Conservation (phyloP, 768 basidiomycete genomes). For the Amanita polypyramis region DNA sequence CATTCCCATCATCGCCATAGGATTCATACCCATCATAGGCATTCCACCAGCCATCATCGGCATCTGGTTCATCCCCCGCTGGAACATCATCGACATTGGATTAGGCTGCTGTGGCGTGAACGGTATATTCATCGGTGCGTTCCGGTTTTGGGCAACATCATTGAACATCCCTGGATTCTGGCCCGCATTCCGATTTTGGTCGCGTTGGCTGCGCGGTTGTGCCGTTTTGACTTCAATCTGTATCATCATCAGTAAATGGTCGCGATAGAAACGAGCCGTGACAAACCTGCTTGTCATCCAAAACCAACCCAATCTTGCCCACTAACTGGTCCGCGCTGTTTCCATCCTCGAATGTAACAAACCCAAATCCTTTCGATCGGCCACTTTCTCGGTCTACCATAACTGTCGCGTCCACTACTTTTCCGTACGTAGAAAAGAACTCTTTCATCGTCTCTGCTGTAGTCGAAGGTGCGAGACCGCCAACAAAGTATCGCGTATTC, state of each 20-base stretch:
- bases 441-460: slow-evolving; percentile 61
- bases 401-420: slow-evolving; percentile 74
- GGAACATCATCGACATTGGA: slow-evolving; percentile 48
- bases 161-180: slow-evolving; percentile 4
- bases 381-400: slow-evolving; percentile 76
- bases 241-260: not conserved
- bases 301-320: slow-evolving; percentile 50
- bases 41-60: slow-evolving; percentile 29
- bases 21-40: slow-evolving; percentile 34
- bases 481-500: slow-evolving; percentile 76
- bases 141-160: not conserved
- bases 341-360: slow-evolving; percentile 69
- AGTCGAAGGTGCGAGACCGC: slow-evolving; percentile 58
- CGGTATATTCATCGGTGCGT: slow-evolving; percentile 14
- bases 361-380: slow-evolving; percentile 76
- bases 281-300: slow-evolving; percentile 71
- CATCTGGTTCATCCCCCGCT: slow-evolving; percentile 38
- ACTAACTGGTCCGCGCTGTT: slow-evolving; percentile 58
- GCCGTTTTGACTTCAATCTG: slow-evolving; percentile 82
- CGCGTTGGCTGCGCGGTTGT: slow-evolving; percentile 58
- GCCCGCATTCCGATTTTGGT: slow-evolving; percentile 32
- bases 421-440: slow-evolving; percentile 67
- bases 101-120: slow-evolving; percentile 25
- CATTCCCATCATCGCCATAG: slow-evolving; percentile 38
- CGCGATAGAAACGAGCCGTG: not conserved